phyloP scores from a whole-genome alignment of 441 rosid genomes.

The Populus hybrid region DNA sequence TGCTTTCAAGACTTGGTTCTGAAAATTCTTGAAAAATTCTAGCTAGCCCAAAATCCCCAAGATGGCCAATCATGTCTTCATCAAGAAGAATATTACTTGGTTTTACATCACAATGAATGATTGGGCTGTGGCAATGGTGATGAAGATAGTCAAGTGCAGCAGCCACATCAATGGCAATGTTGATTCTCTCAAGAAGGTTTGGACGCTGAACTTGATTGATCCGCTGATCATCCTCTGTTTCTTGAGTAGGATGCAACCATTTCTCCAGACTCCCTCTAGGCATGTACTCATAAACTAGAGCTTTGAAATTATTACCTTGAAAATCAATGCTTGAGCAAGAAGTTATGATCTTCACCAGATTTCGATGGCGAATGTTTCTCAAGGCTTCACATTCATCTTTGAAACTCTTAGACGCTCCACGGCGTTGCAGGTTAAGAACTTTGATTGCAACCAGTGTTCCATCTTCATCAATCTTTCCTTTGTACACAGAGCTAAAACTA shows the following conservation, averaged over 20 bases:
- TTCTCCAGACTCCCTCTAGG: too few species aligned
- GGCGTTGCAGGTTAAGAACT: not conserved
- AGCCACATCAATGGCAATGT: not conserved
- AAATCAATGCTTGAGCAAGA: too few species aligned
- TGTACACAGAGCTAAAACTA: constrained; percentile 5
- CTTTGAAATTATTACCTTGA: too few species aligned
- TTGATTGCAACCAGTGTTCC: constrained; percentile 5
- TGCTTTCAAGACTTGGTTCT: not conserved
- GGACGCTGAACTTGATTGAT: too few species aligned
- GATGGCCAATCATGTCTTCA: not conserved
- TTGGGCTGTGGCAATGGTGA: not conserved
- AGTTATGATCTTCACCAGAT: too few species aligned
- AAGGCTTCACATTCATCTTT: not conserved
- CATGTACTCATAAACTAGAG: too few species aligned
- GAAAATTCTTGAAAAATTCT: not conserved
- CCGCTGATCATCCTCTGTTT: too few species aligned
- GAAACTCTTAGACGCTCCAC: not conserved
- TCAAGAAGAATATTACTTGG: constrained; percentile 4
- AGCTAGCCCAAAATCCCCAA: not conserved
- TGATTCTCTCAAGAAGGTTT: too few species aligned
- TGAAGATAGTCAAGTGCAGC: constrained; percentile 3
- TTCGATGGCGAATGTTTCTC: too few species aligned
- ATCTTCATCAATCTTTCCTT: not conserved
- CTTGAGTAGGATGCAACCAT: too few species aligned
- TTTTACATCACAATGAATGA: constrained; percentile 3